These are phyloP conservation scores for Phascolomyces articulosus DNA, from an alignment of 371 early-diverging fungal species.

Conservation along the genomic window DNA sequence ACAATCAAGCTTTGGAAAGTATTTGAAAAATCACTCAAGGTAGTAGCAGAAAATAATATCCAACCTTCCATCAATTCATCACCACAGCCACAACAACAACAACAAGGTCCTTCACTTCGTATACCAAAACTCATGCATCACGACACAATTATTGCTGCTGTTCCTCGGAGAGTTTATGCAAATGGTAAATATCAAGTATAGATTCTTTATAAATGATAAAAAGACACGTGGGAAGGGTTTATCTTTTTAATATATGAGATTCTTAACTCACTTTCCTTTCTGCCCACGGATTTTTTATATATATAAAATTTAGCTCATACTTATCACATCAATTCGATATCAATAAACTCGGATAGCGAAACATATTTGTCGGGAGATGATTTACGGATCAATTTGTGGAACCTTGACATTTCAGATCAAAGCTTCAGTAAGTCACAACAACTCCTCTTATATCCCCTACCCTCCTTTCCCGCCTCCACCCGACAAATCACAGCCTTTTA, in stretches of 20 bases:
- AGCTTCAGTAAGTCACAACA: conserved; percentile 87
- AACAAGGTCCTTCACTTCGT: conserved; percentile 55
- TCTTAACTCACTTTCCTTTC: no score
- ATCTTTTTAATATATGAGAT: no score
- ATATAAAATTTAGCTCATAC: conserved; percentile 98
- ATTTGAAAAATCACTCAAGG: conserved; percentile 94
- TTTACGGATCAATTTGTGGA: conserved; percentile 98
- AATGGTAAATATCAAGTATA: conserved; percentile 54
- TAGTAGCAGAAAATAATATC: conserved; percentile 87
- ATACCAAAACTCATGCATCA: conserved; percentile 90
- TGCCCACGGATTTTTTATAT: no score
- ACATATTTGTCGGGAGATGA: conserved; percentile 98
- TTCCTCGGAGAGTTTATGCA: conserved; percentile 93
- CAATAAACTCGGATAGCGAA: conserved; percentile 96
- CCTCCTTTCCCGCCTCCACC: background rate
- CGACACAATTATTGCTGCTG: conserved; percentile 94
- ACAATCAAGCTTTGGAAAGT: conserved; percentile 99
- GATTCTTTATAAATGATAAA: no score
- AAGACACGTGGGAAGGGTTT: no score
- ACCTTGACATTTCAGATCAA: conserved; percentile 93
- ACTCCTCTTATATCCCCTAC: no score
- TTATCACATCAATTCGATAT: conserved; percentile 99
- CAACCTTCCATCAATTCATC: conserved; percentile 14
- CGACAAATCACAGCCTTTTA: no score
- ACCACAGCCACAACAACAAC: conserved; percentile 56